These are phyloP conservation scores for Vigna hirtella DNA, from an alignment of 306 rosid genomes.

Conservation along the genomic window DNA sequence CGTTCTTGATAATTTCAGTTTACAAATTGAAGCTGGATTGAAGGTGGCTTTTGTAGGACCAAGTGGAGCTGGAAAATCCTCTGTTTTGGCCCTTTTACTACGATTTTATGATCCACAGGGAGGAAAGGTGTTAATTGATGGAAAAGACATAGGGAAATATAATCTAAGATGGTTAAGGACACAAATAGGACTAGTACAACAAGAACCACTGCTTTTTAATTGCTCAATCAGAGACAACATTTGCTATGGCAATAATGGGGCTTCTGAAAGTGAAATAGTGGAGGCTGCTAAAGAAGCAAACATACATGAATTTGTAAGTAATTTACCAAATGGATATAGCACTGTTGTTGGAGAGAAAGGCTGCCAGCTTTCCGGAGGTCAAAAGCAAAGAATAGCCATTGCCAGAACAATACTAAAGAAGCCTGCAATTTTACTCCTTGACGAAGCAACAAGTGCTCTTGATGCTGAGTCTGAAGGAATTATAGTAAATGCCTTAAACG, in stretches of 20 bases:
- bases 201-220: constrained; percentile 88
- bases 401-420: constrained; percentile 81
- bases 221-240: constrained; percentile 76
- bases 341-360: constrained; percentile 87
- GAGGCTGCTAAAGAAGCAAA: constrained; percentile 77
- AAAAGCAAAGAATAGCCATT: constrained; percentile 91
- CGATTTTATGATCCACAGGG: constrained; percentile 74
- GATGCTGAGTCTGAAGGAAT: constrained; percentile 86
- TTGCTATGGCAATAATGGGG: constrained; percentile 67
- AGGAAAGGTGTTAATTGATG: constrained; percentile 73
- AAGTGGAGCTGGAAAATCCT: constrained; percentile 89
- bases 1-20: constrained; percentile 71
- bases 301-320: constrained; percentile 76
- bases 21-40: constrained; percentile 72
- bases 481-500: constrained; percentile 67
- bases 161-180: constrained; percentile 79
- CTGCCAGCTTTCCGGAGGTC: constrained; percentile 93
- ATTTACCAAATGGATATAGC: constrained; percentile 75
- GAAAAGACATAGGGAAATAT: constrained; percentile 68
- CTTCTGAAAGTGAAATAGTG: constrained; percentile 77
- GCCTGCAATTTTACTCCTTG: constrained; percentile 79
- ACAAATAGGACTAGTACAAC: constrained; percentile 86
- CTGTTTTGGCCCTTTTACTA: constrained; percentile 76
- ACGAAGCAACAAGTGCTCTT: constrained; percentile 96
- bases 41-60: constrained; percentile 86